Conservation (phyloP, 176 grass and related monocot genomes). For the Bothriochloa decipiens region DNA sequence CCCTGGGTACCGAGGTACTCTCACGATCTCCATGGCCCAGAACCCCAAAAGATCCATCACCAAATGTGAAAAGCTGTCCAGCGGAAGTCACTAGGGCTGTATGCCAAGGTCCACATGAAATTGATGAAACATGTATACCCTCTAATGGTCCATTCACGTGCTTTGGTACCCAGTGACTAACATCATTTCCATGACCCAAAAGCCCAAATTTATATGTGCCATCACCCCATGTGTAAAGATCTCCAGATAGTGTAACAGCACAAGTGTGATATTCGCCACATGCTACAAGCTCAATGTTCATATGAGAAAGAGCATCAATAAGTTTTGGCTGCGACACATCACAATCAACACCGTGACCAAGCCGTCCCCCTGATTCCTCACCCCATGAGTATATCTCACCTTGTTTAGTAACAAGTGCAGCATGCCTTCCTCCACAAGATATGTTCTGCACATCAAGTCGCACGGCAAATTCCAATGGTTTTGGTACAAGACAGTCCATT, state of each 20-base stretch:
- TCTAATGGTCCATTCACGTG: conserved; percentile 82
- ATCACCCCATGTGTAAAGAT: conserved; percentile 92
- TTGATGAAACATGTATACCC: conserved; percentile 89
- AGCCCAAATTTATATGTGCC: conserved; percentile 89
- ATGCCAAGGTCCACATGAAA: conserved; percentile 99
- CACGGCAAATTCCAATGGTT: conserved; percentile 87
- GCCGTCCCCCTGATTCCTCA: conserved; percentile 91
- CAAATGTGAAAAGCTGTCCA: conserved; percentile 97
- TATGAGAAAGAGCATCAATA: conserved; percentile 87
- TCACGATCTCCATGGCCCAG: conserved; percentile 82
- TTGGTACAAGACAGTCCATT: conserved; percentile 78
- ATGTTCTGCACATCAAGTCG: conserved; percentile 97
- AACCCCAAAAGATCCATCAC: conserved; percentile 96
- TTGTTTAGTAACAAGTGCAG: conserved; percentile 93
- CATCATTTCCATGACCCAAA: conserved; percentile 85
- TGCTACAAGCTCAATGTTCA: conserved; percentile 84
- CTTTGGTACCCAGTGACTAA: conserved; percentile 95
- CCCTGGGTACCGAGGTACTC: conserved; percentile 68
- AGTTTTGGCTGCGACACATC: conserved; percentile 93
- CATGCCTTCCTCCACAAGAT: conserved; percentile 92
- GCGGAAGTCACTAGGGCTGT: conserved; percentile 89
- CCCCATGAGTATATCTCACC: conserved; percentile 98
- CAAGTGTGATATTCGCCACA: conserved; percentile 96
- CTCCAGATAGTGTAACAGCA: conserved; percentile 94
- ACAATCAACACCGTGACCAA: conserved; percentile 95